Conservation (phyloP, 805 yeast genomes). For the Myxozyma neglecta region DNA sequence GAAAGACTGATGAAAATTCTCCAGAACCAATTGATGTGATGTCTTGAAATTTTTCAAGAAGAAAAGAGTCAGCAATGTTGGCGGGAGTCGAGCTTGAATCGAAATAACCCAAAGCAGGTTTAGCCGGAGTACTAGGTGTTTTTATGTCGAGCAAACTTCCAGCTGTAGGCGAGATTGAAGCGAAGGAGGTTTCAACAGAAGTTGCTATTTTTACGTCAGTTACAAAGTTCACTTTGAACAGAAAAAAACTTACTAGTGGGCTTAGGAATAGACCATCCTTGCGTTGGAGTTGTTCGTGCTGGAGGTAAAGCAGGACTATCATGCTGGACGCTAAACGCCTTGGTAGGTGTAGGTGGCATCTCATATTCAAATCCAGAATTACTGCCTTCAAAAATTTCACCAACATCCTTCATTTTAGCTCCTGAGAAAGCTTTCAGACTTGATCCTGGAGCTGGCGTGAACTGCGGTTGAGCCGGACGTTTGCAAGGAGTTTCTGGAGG, state of each 20-base stretch:
- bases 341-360: constrained; percentile 50
- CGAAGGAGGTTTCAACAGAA: constrained; percentile 2
- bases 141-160: constrained; percentile 16
- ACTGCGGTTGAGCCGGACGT: constrained; percentile 40
- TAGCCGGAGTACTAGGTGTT: constrained; percentile 34
- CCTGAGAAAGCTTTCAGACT: constrained; percentile 17
- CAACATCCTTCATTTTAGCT: constrained; percentile 1
- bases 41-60: constrained; percentile 54
- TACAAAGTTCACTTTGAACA: not conserved
- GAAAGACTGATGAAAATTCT: constrained; percentile 85
- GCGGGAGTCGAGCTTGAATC: constrained; percentile 22
- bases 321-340: constrained; percentile 26
- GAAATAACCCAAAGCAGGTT: constrained; percentile 30
- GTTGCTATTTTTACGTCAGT: constrained; percentile 4
- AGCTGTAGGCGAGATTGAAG: constrained; percentile 14
- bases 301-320: not conserved
- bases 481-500: constrained; percentile 71
- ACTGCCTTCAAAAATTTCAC: constrained; percentile 10
- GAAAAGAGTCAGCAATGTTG: constrained; percentile 44
- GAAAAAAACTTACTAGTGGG: not conserved
- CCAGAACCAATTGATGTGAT: constrained; percentile 78
- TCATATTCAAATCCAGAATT: constrained; percentile 21
- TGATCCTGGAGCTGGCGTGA: constrained; percentile 16
- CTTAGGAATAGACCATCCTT: constrained; percentile 12
- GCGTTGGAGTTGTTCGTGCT: constrained; percentile 1